These are phyloP conservation scores for Leccinellum rugosiceps DNA, from an alignment of 768 basidiomycete species.

Conservation along the genomic window DNA sequence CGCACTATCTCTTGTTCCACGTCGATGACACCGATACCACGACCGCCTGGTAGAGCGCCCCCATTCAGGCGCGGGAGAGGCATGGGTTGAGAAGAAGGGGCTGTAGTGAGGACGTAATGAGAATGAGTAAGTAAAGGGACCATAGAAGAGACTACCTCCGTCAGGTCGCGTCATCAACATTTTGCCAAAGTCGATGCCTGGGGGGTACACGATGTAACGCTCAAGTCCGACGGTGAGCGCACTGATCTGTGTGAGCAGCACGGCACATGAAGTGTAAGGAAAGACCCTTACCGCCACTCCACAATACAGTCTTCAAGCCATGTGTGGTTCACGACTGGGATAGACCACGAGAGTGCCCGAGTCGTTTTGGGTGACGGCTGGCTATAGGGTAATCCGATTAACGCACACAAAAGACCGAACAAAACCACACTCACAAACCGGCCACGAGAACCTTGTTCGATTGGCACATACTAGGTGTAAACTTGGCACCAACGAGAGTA, in stretches of 20 bases:
- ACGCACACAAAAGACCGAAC: not conserved
- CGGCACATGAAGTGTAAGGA: not conserved
- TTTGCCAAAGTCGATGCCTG: constrained; percentile 60
- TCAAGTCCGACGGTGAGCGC: constrained; percentile 59
- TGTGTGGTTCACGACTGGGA: constrained; percentile 83
- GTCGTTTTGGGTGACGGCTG: constrained; percentile 54
- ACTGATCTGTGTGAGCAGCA: constrained; percentile 12
- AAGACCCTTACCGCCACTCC: constrained; percentile 53
- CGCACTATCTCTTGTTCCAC: constrained; percentile 21
- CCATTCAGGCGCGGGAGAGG: constrained; percentile 8
- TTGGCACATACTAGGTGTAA: constrained; percentile 78
- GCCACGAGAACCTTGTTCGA: constrained; percentile 81
- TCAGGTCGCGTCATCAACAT: constrained; percentile 30
- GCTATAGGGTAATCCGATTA: constrained; percentile 18
- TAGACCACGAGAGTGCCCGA: constrained; percentile 76
- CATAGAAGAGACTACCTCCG: constrained; percentile 10
- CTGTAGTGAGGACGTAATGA: not conserved
- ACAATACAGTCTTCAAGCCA: constrained; percentile 92
- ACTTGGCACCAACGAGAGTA: constrained; percentile 67
- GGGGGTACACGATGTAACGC: constrained; percentile 69
- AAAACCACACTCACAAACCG: constrained; percentile 58
- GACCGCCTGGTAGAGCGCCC: constrained; percentile 30
- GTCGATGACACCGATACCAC: constrained; percentile 24
- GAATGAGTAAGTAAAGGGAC: not conserved
- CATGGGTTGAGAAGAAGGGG: constrained; percentile 4